phyloP scores from a whole-genome alignment of 2,329 filamentous ascomycete species.

The Magnaporthiopsis rhizophila region DNA sequence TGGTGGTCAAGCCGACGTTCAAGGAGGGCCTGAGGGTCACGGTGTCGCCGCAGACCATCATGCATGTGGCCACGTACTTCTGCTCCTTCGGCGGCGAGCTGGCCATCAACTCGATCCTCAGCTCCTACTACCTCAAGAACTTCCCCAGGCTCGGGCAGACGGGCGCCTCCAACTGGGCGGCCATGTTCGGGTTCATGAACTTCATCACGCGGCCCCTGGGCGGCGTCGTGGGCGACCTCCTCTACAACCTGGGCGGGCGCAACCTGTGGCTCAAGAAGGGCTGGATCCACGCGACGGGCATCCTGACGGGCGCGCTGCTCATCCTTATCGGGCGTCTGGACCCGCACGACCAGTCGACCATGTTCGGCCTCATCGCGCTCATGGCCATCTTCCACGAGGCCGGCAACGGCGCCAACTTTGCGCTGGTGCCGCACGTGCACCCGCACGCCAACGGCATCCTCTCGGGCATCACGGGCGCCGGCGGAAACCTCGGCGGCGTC shows the following conservation, averaged over 20 bases:
- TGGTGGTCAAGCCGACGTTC: slow-evolving; percentile 48
- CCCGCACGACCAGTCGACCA: slow-evolving; percentile 50
- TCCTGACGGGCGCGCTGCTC: slow-evolving; percentile 49
- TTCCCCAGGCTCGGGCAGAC: slow-evolving; percentile 51
- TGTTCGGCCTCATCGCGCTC: slow-evolving; percentile 70
- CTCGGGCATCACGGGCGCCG: slow-evolving; percentile 69
- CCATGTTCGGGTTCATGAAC: slow-evolving; percentile 72
- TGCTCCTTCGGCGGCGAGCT: slow-evolving; percentile 58
- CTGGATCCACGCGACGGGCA: slow-evolving; percentile 56
- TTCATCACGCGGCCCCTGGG: slow-evolving; percentile 58
- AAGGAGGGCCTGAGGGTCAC: slow-evolving; percentile 36
- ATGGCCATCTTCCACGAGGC: slow-evolving; percentile 79
- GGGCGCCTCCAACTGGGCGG: slow-evolving; percentile 50
- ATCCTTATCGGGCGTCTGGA: slow-evolving; percentile 58
- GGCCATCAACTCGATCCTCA: slow-evolving; percentile 52
- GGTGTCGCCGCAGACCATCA: slow-evolving; percentile 46
- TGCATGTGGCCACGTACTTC: slow-evolving; percentile 48
- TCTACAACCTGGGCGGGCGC: slow-evolving; percentile 31
- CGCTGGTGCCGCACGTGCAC: slow-evolving; percentile 79
- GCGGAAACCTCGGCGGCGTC: slow-evolving; percentile 79
- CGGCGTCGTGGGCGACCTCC: slow-evolving; percentile 45
- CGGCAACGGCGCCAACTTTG: slow-evolving; percentile 79
- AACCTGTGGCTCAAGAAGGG: slow-evolving; percentile 38
- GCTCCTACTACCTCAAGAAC: slow-evolving; percentile 51
- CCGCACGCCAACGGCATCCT: slow-evolving; percentile 72